Evolutionary conservation across 495 filamentous ascomycete genomes (phyloP).

Genomic region (Penicillium cataractarum): DNA sequence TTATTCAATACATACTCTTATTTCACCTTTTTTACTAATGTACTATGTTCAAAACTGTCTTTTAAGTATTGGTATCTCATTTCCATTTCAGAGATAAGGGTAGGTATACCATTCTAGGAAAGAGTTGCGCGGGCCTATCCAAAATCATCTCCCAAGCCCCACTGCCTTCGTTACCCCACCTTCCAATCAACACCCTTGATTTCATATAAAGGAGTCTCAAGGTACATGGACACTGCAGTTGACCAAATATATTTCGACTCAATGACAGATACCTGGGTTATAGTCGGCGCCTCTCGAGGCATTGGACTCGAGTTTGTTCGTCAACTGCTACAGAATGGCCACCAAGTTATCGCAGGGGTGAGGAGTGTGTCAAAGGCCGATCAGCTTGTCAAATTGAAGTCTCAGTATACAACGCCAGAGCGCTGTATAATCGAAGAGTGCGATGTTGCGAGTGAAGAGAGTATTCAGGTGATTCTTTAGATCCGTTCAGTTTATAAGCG

Average conservation of each 20-base stretch:
- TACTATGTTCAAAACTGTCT: neutral
- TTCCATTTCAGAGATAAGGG: neutral
- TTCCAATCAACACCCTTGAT: neutral
- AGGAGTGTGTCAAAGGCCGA: constrained; percentile 38
- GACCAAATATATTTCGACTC: neutral
- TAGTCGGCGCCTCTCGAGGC: constrained; percentile 60
- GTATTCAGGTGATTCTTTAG: constrained; percentile 47
- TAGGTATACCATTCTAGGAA: neutral
- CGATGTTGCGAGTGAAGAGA: constrained; percentile 54
- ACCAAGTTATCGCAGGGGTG: constrained; percentile 57
- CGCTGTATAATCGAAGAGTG: constrained; percentile 50
- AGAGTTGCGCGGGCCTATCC: constrained; percentile 1
- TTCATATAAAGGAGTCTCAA: neutral
- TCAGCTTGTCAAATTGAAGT: constrained; percentile 43
- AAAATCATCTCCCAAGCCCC: neutral
- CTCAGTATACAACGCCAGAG: constrained; percentile 36
- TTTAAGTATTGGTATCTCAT: neutral
- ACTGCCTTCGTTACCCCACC: neutral
- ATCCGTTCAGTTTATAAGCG: neutral
- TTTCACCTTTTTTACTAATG: neutral
- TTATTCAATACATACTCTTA: neutral
- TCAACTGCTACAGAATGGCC: constrained; percentile 50
- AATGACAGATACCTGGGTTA: constrained; percentile 48
- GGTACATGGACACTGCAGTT: too few relatives aligned
- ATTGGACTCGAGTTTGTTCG: constrained; percentile 60